phyloP scores from a whole-genome alignment of 148 eudicot genomes.

The Polygonum maritimum region DNA sequence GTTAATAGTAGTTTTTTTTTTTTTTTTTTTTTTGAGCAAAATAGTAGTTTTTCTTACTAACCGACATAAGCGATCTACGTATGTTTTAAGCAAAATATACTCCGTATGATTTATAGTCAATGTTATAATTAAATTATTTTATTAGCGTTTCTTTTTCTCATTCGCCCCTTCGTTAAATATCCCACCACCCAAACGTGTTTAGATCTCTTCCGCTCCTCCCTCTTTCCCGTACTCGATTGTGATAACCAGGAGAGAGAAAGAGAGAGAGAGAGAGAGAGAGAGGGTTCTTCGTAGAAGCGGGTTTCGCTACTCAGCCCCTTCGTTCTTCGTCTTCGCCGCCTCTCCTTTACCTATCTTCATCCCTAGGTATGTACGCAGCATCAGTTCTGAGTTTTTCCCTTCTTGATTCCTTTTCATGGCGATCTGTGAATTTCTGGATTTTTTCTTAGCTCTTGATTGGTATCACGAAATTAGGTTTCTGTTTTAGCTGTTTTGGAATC shows the following conservation, averaged over 20 bases:
- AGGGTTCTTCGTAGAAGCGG: not conserved
- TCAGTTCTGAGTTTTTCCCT: not conserved
- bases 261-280: not conserved
- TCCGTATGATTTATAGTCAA: too few relatives aligned
- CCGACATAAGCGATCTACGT: too few relatives aligned
- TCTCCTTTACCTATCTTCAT: not conserved
- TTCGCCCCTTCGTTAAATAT: not conserved
- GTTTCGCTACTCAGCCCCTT: not conserved
- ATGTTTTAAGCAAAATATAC: too few relatives aligned
- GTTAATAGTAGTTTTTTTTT: too few relatives aligned
- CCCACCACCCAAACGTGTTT: not conserved
- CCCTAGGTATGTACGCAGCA: not conserved
- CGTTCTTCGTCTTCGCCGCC: constrained; percentile 6
- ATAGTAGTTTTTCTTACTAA: too few relatives aligned
- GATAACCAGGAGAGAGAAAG: constrained; percentile 6
- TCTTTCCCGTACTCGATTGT: not conserved
- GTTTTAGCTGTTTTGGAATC: not conserved
- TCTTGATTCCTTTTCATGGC: not conserved
- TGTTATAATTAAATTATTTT: too few relatives aligned
- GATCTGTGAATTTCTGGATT: not conserved
- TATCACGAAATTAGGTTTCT: not conserved
- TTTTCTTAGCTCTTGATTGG: not conserved
- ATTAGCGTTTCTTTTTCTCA: too few relatives aligned
- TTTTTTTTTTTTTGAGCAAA: too few relatives aligned
- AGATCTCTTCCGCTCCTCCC: not conserved